A percentile compares a stretch with the other conserved stretches of the same genome.
Conservation (phyloP, 345 rosid species). For the Euphorbia lathyris region DNA sequence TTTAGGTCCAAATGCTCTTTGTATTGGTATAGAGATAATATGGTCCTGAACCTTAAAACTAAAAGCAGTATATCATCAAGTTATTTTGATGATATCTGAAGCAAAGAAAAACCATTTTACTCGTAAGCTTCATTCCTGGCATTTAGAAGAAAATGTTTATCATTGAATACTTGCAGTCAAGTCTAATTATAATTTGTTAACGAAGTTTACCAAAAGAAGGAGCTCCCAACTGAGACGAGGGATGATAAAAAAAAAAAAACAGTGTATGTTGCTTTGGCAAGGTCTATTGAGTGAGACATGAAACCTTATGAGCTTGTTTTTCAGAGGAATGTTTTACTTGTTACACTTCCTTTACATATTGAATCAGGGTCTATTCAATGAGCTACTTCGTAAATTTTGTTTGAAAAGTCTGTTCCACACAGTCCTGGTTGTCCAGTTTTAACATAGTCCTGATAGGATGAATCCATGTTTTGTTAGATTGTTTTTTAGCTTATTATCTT, state of each 20-base stretch:
- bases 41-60: no score
- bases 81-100: no score
- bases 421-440: background rate
- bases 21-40: no score
- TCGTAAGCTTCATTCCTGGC: no score
- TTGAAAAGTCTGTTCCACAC: background rate
- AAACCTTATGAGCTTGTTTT: slow-evolving; percentile 84
- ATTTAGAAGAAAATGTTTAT: no score
- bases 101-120: no score
- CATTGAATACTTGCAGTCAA: background rate
- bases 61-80: no score
- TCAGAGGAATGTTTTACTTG: slow-evolving; percentile 28
- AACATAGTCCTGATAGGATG: background rate
- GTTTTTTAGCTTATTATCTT: background rate
- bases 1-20: no score
- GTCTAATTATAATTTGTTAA: background rate
- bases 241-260: slow-evolving; percentile 73
- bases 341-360: background rate
- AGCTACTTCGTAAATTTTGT: background rate
- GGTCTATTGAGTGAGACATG: slow-evolving; percentile 68
- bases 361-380: background rate
- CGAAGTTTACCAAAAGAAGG: slow-evolving; percentile 45
- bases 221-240: slow-evolving; percentile 59
- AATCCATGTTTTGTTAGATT: background rate
- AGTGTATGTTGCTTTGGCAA: slow-evolving; percentile 49